Evolutionary conservation across 805 yeast species (phyloP).

Genomic region (Pichia sporocuriosa): DNA sequence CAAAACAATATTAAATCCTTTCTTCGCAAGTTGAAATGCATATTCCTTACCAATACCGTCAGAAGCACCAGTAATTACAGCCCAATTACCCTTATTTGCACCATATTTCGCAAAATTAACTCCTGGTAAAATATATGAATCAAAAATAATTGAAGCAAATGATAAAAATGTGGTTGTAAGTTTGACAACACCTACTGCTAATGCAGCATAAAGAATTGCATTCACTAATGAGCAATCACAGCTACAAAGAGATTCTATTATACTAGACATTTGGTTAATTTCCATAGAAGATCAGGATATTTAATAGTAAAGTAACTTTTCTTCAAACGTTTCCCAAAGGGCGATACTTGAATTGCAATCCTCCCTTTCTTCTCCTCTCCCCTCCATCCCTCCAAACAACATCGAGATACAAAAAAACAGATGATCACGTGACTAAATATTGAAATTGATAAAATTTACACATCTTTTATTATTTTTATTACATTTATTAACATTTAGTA

Average conservation of each 20-base stretch:
- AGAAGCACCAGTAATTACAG: constrained; percentile 95
- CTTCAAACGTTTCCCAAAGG: not conserved
- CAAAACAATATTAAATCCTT: constrained; percentile 76
- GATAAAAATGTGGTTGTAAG: constrained; percentile 45
- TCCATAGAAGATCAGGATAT: too few relatives aligned
- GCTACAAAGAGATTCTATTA: not conserved
- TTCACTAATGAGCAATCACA: constrained; percentile 8
- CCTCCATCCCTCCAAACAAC: too few relatives aligned
- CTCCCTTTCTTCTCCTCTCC: too few relatives aligned
- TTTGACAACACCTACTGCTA: constrained; percentile 60
- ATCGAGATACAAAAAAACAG: too few relatives aligned
- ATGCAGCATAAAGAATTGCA: constrained; percentile 32
- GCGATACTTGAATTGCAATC: not conserved
- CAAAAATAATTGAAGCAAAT: constrained; percentile 46
- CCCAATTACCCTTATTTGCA: constrained; percentile 72
- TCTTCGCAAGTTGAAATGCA: constrained; percentile 75
- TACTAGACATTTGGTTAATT: not conserved
- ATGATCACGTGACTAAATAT: too few relatives aligned
- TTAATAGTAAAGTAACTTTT: too few relatives aligned
- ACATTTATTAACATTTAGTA: too few relatives aligned
- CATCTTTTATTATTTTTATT: too few relatives aligned
- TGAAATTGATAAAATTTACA: too few relatives aligned
- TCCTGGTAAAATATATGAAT: constrained; percentile 58
- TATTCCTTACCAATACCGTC: constrained; percentile 97
- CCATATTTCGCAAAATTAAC: constrained; percentile 64